A percentile compares a stretch with the other conserved stretches of the same genome.
Conservation (phyloP, 78 protist genomes). For the Anaeramoeba ignava region DNA sequence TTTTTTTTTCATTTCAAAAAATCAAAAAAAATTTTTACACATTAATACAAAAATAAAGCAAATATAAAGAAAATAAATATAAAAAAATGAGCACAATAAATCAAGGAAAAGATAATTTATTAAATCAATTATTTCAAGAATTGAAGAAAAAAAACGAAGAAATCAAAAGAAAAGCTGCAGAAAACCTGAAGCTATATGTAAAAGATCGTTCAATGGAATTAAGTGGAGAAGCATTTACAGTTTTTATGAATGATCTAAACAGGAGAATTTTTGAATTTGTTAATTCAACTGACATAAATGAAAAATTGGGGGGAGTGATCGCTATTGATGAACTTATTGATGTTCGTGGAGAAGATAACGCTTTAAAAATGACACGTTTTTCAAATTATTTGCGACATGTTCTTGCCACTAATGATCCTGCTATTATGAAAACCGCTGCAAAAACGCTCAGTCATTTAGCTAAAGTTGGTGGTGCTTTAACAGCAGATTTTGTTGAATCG, state of each 20-base stretch:
- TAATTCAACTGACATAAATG: not conserved
- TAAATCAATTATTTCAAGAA: too few relatives aligned
- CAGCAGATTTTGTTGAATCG: not conserved
- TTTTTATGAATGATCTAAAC: not conserved
- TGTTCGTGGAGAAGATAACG: not conserved
- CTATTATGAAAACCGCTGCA: not conserved
- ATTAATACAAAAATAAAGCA: too few relatives aligned
- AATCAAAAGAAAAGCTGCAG: not conserved
- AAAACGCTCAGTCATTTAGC: not conserved
- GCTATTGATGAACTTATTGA: not conserved
- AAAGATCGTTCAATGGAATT: not conserved
- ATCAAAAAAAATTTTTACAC: too few relatives aligned
- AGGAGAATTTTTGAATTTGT: not conserved
- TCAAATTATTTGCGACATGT: not conserved
- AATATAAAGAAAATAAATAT: too few relatives aligned
- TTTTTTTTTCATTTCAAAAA: too few relatives aligned
- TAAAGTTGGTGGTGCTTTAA: not conserved
- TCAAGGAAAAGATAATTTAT: too few relatives aligned
- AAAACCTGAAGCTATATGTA: not conserved
- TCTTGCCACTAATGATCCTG: not conserved
- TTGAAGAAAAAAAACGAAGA: too few relatives aligned
- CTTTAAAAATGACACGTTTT: not conserved
- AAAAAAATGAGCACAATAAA: too few relatives aligned
- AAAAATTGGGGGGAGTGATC: not conserved
- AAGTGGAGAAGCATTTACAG: not conserved